A percentile compares a stretch with the other conserved stretches of the same genome.
These are phyloP conservation scores for Capsicum rhomboideum DNA, from an alignment of 257 asterid species.

Conservation along the genomic window DNA sequence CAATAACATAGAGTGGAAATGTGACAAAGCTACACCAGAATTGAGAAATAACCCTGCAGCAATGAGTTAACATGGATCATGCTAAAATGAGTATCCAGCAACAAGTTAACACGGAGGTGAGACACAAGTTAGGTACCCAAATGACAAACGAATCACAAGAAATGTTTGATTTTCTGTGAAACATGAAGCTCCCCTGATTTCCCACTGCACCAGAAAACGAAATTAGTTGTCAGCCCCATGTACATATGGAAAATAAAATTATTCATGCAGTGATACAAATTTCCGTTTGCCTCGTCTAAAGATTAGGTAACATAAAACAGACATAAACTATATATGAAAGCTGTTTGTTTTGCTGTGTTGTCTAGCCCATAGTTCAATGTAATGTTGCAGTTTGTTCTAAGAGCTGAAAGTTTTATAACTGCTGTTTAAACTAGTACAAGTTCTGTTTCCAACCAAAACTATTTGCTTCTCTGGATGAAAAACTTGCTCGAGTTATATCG, in stretches of 20 bases:
- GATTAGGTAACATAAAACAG: neutral
- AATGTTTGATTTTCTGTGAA: conserved; percentile 38
- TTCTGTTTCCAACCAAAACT: neutral
- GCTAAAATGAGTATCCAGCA: neutral
- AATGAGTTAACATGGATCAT: neutral
- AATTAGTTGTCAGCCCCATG: neutral
- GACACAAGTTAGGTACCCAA: conserved; percentile 41
- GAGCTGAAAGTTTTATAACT: neutral
- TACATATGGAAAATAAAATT: neutral
- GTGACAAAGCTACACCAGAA: conserved; percentile 98
- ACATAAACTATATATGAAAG: neutral
- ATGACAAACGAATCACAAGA: conserved; percentile 58
- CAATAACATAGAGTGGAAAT: conserved; percentile 80
- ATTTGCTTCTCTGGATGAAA: neutral
- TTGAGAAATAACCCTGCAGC: conserved; percentile 75
- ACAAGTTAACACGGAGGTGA: neutral
- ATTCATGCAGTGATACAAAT: neutral
- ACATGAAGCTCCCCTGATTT: conserved; percentile 52
- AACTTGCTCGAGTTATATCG: neutral
- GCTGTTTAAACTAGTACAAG: neutral
- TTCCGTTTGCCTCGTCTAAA: neutral
- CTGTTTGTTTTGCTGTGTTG: neutral
- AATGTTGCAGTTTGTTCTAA: neutral
- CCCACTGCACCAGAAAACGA: conserved; percentile 52
- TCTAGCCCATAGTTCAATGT: neutral